Conservation (phyloP, 371 early-diverging fungal genomes). For the Mortierella polycephala region DNA sequence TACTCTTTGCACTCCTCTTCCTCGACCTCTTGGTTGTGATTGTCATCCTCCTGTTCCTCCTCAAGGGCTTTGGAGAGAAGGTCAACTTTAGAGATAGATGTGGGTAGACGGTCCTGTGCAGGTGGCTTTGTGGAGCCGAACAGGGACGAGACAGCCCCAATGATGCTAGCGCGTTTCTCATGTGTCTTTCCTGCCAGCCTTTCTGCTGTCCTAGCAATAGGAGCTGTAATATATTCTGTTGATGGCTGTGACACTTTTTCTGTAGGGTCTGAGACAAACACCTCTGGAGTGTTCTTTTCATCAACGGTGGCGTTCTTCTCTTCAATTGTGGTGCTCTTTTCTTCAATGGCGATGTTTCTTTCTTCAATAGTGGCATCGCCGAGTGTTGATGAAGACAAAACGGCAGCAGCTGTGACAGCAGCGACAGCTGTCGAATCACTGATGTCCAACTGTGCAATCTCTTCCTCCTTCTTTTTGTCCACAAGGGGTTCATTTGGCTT, state of each 20-base stretch:
- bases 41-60: slow-evolving; percentile 7
- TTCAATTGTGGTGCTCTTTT: not conserved
- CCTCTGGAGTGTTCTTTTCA: not conserved
- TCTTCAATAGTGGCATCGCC: not conserved
- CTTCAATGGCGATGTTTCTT: not conserved
- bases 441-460: slow-evolving; percentile 34
- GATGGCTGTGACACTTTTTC: not conserved
- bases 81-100: slow-evolving; percentile 25
- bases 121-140: slow-evolving; percentile 22
- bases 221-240: no score
- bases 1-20: slow-evolving; percentile 4
- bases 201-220: not conserved
- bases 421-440: slow-evolving; percentile 31
- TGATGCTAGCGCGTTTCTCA: slow-evolving; percentile 41
- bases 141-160: slow-evolving; percentile 31
- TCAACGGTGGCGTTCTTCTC: not conserved
- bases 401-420: slow-evolving; percentile 1
- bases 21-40: not conserved
- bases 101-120: not conserved
- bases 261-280: not conserved
- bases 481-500: not conserved
- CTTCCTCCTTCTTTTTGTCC: not conserved
- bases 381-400: not conserved
- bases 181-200: slow-evolving; percentile 9
- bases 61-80: slow-evolving; percentile 12